phyloP scores from a whole-genome alignment of 257 asterid genomes.

The Fraxinus quadrangulata region DNA sequence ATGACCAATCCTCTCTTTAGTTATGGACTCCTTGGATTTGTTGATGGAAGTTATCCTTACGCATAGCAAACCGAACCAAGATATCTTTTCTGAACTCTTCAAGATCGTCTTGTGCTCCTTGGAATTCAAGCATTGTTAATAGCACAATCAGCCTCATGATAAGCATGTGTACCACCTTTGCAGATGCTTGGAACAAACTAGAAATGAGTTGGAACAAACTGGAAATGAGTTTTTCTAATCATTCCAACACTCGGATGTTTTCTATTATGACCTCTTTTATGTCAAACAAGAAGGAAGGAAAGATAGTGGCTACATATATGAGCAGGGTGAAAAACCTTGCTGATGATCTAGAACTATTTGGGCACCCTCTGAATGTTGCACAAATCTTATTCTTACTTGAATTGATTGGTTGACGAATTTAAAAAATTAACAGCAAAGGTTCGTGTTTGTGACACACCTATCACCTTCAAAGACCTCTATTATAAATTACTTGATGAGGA shows the following conservation, averaged over 20 bases:
- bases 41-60: not conserved
- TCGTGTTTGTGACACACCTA: no score
- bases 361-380: no score
- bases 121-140: not conserved
- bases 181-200: not conserved
- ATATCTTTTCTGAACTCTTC: not conserved
- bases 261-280: not conserved
- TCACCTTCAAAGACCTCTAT: no score
- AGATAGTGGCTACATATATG: no score
- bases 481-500: no score
- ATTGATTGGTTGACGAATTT: no score
- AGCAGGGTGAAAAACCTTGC: no score
- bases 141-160: not conserved
- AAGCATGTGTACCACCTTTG: not conserved
- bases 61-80: not conserved
- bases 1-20: not conserved
- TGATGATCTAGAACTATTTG: no score
- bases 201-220: not conserved
- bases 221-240: not conserved
- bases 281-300: no score
- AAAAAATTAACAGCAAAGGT: no score
- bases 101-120: not conserved
- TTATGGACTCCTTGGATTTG: not conserved
- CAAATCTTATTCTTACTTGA: no score
- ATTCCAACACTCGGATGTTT: not conserved